These are phyloP conservation scores for Tolypocladium amazonense DNA, from an alignment of 2,329 filamentous ascomycete species.

Conservation along the genomic window DNA sequence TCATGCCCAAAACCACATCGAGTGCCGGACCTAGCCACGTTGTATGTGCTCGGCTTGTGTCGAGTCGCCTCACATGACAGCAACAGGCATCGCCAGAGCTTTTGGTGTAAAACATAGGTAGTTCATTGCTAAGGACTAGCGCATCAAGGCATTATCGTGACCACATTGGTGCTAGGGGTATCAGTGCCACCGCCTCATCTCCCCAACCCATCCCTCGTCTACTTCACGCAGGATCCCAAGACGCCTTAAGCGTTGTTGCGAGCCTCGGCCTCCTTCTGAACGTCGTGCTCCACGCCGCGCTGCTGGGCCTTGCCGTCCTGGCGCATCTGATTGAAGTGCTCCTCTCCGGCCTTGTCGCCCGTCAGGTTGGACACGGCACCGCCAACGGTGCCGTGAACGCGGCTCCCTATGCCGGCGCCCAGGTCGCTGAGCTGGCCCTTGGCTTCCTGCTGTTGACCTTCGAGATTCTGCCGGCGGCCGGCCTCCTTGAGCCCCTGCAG, in stretches of 20 bases:
- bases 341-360: slow-evolving; percentile 56
- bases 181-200: background rate
- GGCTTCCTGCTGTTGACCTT: slow-evolving; percentile 74
- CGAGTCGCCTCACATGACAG: background rate
- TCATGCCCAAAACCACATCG: no score
- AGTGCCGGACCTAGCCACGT: no score
- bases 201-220: background rate
- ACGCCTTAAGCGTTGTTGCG: slow-evolving; percentile 2
- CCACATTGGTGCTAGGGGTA: background rate
- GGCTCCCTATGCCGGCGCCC: slow-evolving; percentile 51
- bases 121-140: background rate
- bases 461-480: slow-evolving; percentile 67
- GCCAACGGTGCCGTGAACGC: slow-evolving; percentile 62
- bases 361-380: slow-evolving; percentile 60
- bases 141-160: background rate
- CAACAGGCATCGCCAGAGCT: no score
- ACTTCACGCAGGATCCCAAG: background rate
- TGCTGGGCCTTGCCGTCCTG: slow-evolving; percentile 77
- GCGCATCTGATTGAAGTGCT: slow-evolving; percentile 57
- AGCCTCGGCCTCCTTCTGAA: slow-evolving; percentile 61
- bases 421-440: slow-evolving; percentile 71
- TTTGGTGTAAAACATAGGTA: background rate
- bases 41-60: background rate
- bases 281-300: slow-evolving; percentile 71
- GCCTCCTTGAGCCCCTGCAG: slow-evolving; percentile 54